These are phyloP conservation scores for Chlamydomonas schloesseri DNA, from an alignment of 139 green algal genomes.

Conservation along the genomic window DNA sequence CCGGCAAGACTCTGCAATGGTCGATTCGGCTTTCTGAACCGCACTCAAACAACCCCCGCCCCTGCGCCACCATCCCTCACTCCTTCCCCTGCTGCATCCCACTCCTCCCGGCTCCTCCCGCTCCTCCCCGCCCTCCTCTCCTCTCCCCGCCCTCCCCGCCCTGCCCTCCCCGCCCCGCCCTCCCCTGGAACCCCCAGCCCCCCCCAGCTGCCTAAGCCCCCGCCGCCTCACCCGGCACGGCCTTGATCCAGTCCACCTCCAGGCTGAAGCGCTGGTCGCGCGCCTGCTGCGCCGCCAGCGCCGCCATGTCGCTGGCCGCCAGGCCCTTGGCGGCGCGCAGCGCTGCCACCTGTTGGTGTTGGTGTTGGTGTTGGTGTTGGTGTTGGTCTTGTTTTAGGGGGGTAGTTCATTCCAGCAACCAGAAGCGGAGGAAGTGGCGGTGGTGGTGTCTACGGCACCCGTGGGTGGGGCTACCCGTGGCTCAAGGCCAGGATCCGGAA, in stretches of 20 bases:
- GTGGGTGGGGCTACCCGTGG: no score
- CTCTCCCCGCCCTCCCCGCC: not conserved
- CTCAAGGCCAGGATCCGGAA: no score
- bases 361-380: no score
- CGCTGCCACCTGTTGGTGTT: not conserved
- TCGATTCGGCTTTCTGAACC: no score
- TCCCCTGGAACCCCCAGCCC: not conserved
- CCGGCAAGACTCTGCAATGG: no score
- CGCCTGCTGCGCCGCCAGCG: not conserved
- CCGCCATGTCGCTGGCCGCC: not conserved
- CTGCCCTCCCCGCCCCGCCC: not conserved
- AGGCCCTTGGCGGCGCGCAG: slow-evolving; percentile 25
- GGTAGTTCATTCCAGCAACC: no score
- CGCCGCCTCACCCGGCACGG: slow-evolving; percentile 52
- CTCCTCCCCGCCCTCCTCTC: not conserved
- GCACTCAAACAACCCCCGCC: no score
- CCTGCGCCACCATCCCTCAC: no score
- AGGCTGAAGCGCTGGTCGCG: slow-evolving; percentile 34
- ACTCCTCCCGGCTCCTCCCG: not conserved
- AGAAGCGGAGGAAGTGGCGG: no score
- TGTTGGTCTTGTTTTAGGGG: no score
- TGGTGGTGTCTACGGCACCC: no score
- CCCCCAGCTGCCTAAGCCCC: not conserved
- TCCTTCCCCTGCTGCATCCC: not conserved
- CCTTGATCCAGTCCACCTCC: slow-evolving; percentile 89